Conservation (phyloP, 192 early-diverging fungal species). For the Entomortierella lignicola region DNA sequence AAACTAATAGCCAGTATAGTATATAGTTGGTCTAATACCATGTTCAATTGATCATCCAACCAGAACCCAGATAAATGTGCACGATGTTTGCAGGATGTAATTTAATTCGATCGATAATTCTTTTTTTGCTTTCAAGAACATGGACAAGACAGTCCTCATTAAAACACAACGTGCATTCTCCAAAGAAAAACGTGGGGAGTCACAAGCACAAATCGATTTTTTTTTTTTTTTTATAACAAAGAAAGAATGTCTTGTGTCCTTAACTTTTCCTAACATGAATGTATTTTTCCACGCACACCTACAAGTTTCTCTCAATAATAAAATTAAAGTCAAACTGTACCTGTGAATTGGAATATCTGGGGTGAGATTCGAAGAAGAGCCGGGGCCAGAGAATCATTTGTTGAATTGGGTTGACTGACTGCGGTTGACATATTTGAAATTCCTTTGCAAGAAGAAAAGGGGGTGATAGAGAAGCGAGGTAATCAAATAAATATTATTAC, state of each 20-base stretch:
- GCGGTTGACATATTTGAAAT: background rate
- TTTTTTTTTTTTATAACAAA: no score
- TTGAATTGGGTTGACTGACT: background rate
- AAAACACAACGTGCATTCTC: no score
- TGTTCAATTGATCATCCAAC: no score
- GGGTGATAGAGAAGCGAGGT: background rate
- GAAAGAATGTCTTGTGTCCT: no score
- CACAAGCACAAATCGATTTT: no score
- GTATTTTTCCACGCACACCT: background rate
- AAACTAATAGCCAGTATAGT: no score
- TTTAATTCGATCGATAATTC: background rate
- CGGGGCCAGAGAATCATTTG: background rate
- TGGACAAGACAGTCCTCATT: no score
- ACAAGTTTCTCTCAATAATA: background rate
- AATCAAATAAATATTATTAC: no score
- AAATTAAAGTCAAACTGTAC: constrained; percentile 10
- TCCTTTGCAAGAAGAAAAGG: background rate
- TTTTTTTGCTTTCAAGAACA: no score
- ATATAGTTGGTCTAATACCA: no score
- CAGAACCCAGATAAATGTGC: background rate
- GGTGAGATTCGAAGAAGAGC: constrained; percentile 48
- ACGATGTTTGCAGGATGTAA: background rate
- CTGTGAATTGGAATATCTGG: constrained; percentile 51
- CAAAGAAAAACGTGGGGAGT: no score
- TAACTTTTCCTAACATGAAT: background rate